Evolutionary conservation across 2,329 filamentous ascomycete species (phyloP), one percentile per base, ranked within the genome.

Genomic region (Xylariaceae sp.): DNA sequence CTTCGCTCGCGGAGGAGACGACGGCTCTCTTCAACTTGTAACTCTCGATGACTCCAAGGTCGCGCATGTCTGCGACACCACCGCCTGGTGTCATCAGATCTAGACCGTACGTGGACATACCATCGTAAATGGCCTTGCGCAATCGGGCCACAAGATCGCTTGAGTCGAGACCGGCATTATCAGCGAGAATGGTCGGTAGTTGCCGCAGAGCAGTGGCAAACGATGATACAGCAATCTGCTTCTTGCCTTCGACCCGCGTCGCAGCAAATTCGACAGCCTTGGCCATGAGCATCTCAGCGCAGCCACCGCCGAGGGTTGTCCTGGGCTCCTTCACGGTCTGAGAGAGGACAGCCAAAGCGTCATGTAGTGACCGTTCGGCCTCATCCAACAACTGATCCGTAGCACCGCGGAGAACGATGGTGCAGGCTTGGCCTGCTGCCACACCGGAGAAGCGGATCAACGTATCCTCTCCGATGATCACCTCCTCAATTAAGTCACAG

Each of bases 21-120:
- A 99, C 94, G n/a, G 94, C 94, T 73, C 86, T 88, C 85, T 99
- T 99, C 73, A 99, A 79, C 82, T 99, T 99, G 82, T 97, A 97
- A 75, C 91, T 96, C 79, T 99, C 94, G 67, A 99, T 88, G 34
- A 99, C 92, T 50, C 94, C 94, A 52, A 96, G 74, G 70, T 99
- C 91, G 56, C 93, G 85, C 94, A 99, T 99, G 72, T 99, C 94
- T 10, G 90, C 83, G 70, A 99, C 91, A 50, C 92, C 92, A 61
- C 94, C 94, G 47, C 94, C 93, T 1, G 93, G 92, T 1, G 88
- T 91, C 77, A 89, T 81, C 64, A 99, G 79, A 72, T 99, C 94
- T 64, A 99, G 79, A 17, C 94, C 94, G 56, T 93, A 96, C 62
- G 88, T 96, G 54, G 87, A 92, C 83, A 96, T 87, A 65, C 94